Evolutionary conservation across 1,139 yeast species (phyloP), one percentile per base, ranked within the genome.

Genomic region (Diutina ranongensis): DNA sequence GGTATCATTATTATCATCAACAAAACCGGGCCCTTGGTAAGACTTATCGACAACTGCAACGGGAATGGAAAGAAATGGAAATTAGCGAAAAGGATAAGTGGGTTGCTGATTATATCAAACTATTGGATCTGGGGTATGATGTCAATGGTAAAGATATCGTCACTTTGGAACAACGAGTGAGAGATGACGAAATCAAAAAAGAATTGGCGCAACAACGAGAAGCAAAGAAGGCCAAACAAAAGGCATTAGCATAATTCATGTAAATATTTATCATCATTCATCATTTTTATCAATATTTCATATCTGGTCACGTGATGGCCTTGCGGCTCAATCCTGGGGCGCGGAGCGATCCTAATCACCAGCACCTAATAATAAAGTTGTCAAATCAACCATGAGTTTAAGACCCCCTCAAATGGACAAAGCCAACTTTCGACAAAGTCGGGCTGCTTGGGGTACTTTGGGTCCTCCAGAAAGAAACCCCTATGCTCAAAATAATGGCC

Each of bases 381-480:
- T 25, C 28, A 25, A 25, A 7, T 25, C 28, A 5, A 34, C 20
- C 20, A 18, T 34, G 20, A 15, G 18, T 8, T 18, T 34, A 34
- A 34, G 36, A 5, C 36, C 20, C 4, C 36, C 36, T 4, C 36
- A 31, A 8, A 38, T 38, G 19, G 42, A 38, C 21, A 38, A 38
- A 20, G 28, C 42, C 21, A 38, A 38, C 28, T 38, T 25, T 20
- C 42, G 42, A 19, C 25, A 38, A 27, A 21, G 31, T 13, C 31
- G 42, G 7, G 42, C 42, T 9, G 32, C 42, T 10, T 38, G 42
- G 42, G 42, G 42, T 5, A n/a, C 16, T n/a, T 20, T 38, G 8
- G 42, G 21, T n/a, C 32, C 42, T 9, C 42, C 42, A 4, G 18
- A 4, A 15, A 38, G 25, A 18, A 22, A 38, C 32, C 42, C 42